Base-by-base conservation (phyloP, 345 rosid species). In the Eutrema japonicum region DNA sequence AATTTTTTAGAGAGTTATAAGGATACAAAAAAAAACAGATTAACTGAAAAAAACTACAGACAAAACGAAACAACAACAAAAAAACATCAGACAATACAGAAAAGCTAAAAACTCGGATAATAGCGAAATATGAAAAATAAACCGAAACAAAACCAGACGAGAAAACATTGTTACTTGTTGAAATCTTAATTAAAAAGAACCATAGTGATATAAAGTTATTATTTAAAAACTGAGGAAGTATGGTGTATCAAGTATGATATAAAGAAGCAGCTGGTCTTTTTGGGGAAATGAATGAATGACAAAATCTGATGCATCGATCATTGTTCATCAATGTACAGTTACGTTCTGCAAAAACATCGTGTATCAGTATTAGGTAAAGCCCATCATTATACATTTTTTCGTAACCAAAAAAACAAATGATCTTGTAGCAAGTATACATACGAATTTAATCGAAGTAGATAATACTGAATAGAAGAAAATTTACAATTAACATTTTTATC, bases 261-360 rank as follows among this genome's bases (percentile, higher is more conserved):
- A 18, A 49, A 49, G 30, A 55, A 55, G 6, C 26, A 32, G 60
- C 40, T 32, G 26, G 22, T 55, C 11, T 55, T 55, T 12, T n/a
- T 47, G 3, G 37, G 59, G 60, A 32, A 32, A 54, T 13, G 11
- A 35, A 35, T 35, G 22, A 32, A 54, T 33, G 62, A 35, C 42
- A 29, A 56, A 35, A 14, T 56, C 42, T 56, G 42, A 56, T 56
- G 43, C 42, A 35, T 16, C 12, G 62, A 55, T 33, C 60, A n/a
- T n/a, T 32, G 40, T 54, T 8, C 60, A 54, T 32, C 37, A 54
- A n/a, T 54, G 38, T 13, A 32, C 35, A 54, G 22, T 22, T 22
- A 22, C 26, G 26, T 32, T 30, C 18, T 54, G 2, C 18, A 53
- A 30, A 53, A 52, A 32, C 36, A 10, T 52, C 2, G n/a, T 29